phyloP scores from a whole-genome alignment of 257 asterid genomes.

The Apocynum venetum region DNA sequence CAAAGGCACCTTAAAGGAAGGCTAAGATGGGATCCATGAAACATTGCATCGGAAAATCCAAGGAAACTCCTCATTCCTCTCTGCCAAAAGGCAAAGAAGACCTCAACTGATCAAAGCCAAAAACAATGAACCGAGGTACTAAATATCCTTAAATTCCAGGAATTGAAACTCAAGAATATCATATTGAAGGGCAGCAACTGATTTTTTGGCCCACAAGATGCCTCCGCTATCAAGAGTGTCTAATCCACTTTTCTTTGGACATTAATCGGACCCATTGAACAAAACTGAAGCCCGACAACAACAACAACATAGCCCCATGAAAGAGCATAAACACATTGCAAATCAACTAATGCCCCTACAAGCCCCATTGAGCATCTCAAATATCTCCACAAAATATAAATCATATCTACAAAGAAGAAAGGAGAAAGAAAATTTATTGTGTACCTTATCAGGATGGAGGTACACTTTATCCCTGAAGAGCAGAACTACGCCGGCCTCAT shows the following conservation, averaged over 20 bases:
- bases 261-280: neutral
- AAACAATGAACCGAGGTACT: neutral
- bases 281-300: neutral
- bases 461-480: constrained; percentile 82
- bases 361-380: neutral
- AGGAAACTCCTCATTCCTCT: neutral
- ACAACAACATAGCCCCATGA: neutral
- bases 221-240: neutral
- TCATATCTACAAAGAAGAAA: neutral
- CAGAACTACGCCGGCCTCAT: constrained; percentile 88
- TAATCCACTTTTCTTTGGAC: neutral
- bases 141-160: neutral
- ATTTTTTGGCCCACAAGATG: neutral
- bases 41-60: neutral
- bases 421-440: neutral
- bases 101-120: neutral
- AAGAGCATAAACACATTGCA: neutral
- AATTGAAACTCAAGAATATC: neutral
- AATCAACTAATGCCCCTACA: neutral
- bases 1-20: neutral
- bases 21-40: neutral
- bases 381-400: no score
- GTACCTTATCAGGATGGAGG: constrained; percentile 86
- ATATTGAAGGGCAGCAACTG: neutral
- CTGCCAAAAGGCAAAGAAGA: neutral